A percentile compares a stretch with the other conserved stretches of the same genome.
Conservation (phyloP, 345 rosid species). For the Brassica carinata region DNA sequence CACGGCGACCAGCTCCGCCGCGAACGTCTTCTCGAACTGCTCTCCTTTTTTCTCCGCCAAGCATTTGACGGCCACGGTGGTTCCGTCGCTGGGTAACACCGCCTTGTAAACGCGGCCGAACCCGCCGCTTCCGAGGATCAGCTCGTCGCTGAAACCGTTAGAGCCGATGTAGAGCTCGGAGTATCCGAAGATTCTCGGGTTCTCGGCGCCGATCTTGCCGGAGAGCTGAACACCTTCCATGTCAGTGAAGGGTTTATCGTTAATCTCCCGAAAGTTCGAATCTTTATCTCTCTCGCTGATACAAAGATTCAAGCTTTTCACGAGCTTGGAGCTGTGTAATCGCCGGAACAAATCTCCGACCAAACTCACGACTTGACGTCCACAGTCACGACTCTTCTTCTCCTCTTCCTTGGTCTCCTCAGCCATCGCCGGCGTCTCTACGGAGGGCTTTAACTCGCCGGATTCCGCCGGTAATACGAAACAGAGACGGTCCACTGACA, state of each 20-base stretch:
- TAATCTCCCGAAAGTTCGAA: conserved; percentile 17
- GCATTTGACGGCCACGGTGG: conserved; percentile 87
- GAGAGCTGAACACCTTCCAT: conserved; percentile 79
- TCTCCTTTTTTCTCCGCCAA: conserved; percentile 87
- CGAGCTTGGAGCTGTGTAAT: conserved; percentile 51
- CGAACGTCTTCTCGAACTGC: conserved; percentile 88
- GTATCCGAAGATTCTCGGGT: conserved; percentile 88
- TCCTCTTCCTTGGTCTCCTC: conserved; percentile 7
- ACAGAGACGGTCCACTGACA: conserved; percentile 61
- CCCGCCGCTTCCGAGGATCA: conserved; percentile 91
- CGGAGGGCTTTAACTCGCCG: conserved; percentile 47
- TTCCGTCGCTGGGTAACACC: conserved; percentile 81
- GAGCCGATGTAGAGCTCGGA: conserved; percentile 93
- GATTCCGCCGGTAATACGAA: conserved; percentile 60
- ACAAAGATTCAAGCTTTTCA: conserved; percentile 39
- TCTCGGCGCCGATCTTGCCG: conserved; percentile 72
- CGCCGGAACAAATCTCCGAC: conserved; percentile 48
- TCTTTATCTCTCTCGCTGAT: conserved; percentile 24
- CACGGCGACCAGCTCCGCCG: conserved; percentile 86
- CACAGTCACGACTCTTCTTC: conserved; percentile 52
- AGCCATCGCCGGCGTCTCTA: conserved; percentile 11
- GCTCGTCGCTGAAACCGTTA: conserved; percentile 66
- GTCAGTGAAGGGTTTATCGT: conserved; percentile 52
- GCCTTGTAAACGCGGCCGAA: conserved; percentile 86
- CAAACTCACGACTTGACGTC: conserved; percentile 45